phyloP scores from a whole-genome alignment of 768 basidiomycete genomes.

The Trametes cubensis region DNA sequence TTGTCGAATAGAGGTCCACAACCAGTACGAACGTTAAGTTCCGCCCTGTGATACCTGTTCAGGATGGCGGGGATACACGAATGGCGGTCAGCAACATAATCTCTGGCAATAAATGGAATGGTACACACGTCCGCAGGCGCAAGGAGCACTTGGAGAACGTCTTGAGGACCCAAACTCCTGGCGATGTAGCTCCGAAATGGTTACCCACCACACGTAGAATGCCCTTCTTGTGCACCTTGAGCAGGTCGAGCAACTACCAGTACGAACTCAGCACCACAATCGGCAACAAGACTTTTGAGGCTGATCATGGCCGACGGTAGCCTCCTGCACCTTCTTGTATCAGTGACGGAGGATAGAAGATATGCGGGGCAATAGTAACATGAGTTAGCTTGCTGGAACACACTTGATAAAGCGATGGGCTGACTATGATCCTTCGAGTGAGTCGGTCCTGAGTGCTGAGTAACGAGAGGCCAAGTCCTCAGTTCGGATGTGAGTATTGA shows the following conservation, averaged over 20 bases:
- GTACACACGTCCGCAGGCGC: conserved; percentile 78
- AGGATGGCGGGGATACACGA: conserved; percentile 94
- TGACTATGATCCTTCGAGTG: conserved; percentile 95
- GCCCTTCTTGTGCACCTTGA: conserved; percentile 99
- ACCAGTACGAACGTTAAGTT: conserved; percentile 97
- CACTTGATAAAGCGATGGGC: conserved; percentile 37
- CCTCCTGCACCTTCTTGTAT: conserved; percentile 99
- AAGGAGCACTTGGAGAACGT: conserved; percentile 91
- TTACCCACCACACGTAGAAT: conserved; percentile 99
- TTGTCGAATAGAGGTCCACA: conserved; percentile 99
- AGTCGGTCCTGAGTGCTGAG: no score
- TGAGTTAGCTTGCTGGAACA: conserved; percentile 21
- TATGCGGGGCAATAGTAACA: conserved; percentile 87
- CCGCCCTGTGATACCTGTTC: conserved; percentile 97
- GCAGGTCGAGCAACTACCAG: conserved; percentile 94
- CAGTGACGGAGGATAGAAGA: conserved; percentile 99
- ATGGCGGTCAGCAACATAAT: conserved; percentile 4
- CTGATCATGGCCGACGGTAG: conserved; percentile 99
- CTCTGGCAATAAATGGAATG: neutral
- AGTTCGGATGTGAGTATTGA: no score
- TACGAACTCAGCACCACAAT: conserved; percentile 98
- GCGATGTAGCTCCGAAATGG: conserved; percentile 99
- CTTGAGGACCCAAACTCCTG: conserved; percentile 98
- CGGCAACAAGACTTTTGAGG: conserved; percentile 98
- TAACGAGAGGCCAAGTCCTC: no score